phyloP scores from a whole-genome alignment of 495 filamentous ascomycete species.

The Aspergillus funiculosus region DNA sequence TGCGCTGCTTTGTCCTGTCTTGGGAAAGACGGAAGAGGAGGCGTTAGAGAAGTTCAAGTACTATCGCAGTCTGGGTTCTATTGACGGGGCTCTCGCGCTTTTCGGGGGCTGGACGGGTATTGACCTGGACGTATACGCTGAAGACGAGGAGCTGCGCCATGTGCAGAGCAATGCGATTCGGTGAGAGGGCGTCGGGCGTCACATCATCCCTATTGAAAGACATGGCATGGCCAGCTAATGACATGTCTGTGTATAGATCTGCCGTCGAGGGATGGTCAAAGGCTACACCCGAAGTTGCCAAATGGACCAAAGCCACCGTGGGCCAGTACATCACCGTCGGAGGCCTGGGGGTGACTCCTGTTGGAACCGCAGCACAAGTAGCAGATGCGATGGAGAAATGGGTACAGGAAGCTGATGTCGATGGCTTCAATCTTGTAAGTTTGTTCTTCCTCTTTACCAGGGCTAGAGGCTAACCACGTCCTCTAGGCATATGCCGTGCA shows the following conservation, averaged over 20 bases:
- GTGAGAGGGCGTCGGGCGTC: too few species aligned
- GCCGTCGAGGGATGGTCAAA: constrained; percentile 46
- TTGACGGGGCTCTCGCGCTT: constrained; percentile 51
- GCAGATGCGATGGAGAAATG: constrained; percentile 57
- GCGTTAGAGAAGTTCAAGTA: constrained; percentile 48
- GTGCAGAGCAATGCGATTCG: constrained; percentile 60
- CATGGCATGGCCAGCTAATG: background rate
- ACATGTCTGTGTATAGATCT: constrained; percentile 33
- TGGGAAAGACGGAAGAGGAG: constrained; percentile 51
- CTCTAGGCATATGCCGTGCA: constrained; percentile 52
- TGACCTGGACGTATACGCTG: constrained; percentile 46
- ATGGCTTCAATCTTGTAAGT: constrained; percentile 57
- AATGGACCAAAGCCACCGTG: constrained; percentile 61
- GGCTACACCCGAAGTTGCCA: constrained; percentile 38
- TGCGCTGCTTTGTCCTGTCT: constrained; percentile 44
- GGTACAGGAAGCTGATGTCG: constrained; percentile 56
- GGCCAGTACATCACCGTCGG: constrained; percentile 59
- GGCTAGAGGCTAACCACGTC: constrained; percentile 1
- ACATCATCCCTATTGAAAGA: background rate
- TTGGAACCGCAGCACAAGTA: constrained; percentile 53
- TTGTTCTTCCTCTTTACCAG: background rate
- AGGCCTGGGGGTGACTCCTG: constrained; percentile 47
- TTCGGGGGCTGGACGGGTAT: constrained; percentile 57
- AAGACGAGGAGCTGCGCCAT: constrained; percentile 51
- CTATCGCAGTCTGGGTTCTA: constrained; percentile 42